phyloP scores from a whole-genome alignment of 139 green algal genomes.

The Asterochloris sp. region DNA sequence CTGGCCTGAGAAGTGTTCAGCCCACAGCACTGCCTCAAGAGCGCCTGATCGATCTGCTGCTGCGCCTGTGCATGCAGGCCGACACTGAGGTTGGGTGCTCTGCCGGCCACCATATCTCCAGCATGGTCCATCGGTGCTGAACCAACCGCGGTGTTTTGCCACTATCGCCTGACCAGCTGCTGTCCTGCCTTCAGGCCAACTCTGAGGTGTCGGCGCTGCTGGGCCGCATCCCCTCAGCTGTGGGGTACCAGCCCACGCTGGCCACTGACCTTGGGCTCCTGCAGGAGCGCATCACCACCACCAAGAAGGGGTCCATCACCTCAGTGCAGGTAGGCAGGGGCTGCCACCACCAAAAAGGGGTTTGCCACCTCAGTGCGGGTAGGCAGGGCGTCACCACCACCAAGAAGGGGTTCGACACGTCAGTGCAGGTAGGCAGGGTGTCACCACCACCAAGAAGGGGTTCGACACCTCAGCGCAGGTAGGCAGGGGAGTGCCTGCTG shows the following conservation, averaged over 20 bases:
- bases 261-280: conserved; percentile 95
- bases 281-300: conserved; percentile 99
- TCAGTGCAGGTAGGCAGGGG: conserved; percentile 89
- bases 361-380: conserved; percentile 98
- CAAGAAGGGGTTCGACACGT: conserved; percentile 99
- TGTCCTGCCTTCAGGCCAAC: conserved; percentile 74
- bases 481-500: neutral
- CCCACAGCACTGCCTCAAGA: too few relatives aligned
- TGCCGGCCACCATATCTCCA: too few relatives aligned
- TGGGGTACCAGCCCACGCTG: conserved; percentile 99
- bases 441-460: conserved; percentile 97
- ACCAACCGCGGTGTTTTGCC: too few relatives aligned
- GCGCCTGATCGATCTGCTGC: too few relatives aligned
- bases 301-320: conserved; percentile 98
- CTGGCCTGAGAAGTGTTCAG: too few relatives aligned
- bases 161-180: too few relatives aligned
- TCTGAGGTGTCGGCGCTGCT: conserved; percentile 98
- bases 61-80: too few relatives aligned
- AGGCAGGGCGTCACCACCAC: too few relatives aligned
- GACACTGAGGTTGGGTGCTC: too few relatives aligned
- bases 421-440: conserved; percentile 79
- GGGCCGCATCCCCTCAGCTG: conserved; percentile 97
- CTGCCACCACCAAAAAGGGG: too few relatives aligned
- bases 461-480: conserved; percentile 98
- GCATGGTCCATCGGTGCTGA: too few relatives aligned